Conservation (phyloP, 75 land plant genomes). For the Sequoia sempervirens region DNA sequence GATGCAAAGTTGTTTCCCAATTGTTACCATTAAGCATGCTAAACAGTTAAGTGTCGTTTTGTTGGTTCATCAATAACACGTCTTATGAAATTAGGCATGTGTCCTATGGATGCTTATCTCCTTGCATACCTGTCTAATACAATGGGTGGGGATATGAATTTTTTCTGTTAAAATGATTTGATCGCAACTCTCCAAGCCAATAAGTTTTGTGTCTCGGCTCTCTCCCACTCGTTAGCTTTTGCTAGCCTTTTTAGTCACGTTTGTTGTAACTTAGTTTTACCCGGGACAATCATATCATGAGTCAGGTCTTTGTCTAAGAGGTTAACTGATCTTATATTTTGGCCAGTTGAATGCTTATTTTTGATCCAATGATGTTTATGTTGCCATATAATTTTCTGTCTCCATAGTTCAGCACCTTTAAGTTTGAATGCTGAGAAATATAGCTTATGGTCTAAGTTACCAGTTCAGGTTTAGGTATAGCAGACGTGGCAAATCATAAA, state of each 20-base stretch:
- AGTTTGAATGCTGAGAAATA: no score
- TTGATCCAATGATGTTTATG: not conserved
- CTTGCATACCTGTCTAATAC: not conserved
- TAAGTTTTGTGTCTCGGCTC: not conserved
- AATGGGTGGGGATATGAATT: not conserved
- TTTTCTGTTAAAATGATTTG: not conserved
- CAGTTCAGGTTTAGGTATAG: no score
- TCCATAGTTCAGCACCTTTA: not conserved
- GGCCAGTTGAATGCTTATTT: not conserved
- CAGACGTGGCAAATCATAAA: no score
- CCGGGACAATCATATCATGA: not conserved
- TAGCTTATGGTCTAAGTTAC: no score
- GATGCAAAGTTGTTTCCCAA: not conserved
- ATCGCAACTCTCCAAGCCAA: not conserved
- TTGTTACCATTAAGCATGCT: not conserved
- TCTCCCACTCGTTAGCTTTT: not conserved
- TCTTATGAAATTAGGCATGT: not conserved
- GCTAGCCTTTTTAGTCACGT: not conserved
- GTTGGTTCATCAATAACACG: not conserved
- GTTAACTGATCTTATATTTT: not conserved
- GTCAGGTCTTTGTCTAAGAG: not conserved
- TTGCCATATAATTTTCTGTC: not conserved
- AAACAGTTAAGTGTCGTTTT: not conserved
- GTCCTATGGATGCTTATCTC: not conserved
- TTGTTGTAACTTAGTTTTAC: not conserved